phyloP scores from a whole-genome alignment of 2,329 filamentous ascomycete species.

The Pseudogymnoascus sp. region DNA sequence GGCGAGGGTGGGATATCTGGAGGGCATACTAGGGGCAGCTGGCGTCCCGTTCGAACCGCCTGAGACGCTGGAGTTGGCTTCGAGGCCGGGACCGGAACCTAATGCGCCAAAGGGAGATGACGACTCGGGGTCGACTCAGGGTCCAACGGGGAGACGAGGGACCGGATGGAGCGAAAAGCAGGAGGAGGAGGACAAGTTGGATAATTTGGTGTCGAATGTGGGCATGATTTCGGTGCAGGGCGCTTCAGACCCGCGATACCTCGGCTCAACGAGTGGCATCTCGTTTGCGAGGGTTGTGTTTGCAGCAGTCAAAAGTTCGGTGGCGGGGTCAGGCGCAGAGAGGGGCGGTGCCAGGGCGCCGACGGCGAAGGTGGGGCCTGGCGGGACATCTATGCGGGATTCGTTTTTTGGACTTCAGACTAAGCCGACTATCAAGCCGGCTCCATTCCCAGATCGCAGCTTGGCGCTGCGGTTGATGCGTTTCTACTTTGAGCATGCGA shows the following conservation, averaged over 20 bases:
- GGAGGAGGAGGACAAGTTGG: conserved; percentile 52
- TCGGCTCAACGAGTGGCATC: conserved; percentile 81
- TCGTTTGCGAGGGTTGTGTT: conserved; percentile 93
- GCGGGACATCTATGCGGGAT: conserved; percentile 78
- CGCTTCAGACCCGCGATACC: conserved; percentile 67
- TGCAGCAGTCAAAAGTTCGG: conserved; percentile 73
- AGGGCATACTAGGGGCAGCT: conserved; percentile 62
- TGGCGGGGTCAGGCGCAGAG: conserved; percentile 58
- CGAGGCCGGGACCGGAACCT: conserved; percentile 29
- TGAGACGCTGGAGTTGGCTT: conserved; percentile 57
- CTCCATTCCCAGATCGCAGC: conserved; percentile 70
- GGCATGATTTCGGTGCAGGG: conserved; percentile 72
- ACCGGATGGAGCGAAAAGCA: conserved; percentile 34
- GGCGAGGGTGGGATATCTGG: conserved; percentile 73
- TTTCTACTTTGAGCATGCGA: conserved; percentile 92
- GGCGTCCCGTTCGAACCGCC: conserved; percentile 65
- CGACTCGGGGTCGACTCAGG: conserved; percentile 9
- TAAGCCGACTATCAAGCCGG: conserved; percentile 76
- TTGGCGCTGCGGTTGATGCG: conserved; percentile 65
- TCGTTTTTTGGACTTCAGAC: conserved; percentile 96
- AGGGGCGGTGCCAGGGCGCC: conserved; percentile 44
- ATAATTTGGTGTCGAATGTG: conserved; percentile 60
- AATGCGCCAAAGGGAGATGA: conserved; percentile 11
- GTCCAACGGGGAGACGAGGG: conserved; percentile 15
- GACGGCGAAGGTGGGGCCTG: conserved; percentile 28